Conservation (phyloP, 2,329 filamentous ascomycete species). For the Huntiella abstrusa region DNA sequence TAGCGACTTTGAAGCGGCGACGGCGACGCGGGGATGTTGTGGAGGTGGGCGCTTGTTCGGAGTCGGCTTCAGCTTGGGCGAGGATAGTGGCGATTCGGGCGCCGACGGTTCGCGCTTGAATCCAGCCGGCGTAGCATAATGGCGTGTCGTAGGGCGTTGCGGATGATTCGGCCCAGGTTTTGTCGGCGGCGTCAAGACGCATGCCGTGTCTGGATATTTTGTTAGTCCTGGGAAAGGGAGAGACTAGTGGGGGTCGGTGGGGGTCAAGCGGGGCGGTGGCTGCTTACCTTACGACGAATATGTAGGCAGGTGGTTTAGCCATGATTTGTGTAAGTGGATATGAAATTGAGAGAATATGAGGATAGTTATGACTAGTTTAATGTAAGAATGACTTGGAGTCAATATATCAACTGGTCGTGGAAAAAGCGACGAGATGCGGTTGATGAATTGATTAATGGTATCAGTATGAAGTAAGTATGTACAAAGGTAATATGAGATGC, state of each 20-base stretch:
- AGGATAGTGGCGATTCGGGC: slow-evolving; percentile 62
- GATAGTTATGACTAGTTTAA: too few relatives aligned
- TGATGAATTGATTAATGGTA: too few relatives aligned
- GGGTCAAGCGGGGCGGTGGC: neutral
- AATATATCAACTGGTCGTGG: neutral
- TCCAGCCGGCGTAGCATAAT: slow-evolving; percentile 85
- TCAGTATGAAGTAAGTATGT: too few relatives aligned
- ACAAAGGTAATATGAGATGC: too few relatives aligned
- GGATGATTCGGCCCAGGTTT: slow-evolving; percentile 83
- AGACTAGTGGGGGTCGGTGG: neutral
- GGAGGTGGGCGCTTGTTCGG: slow-evolving; percentile 15
- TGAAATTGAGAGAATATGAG: slow-evolving; percentile 15
- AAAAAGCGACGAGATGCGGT: neutral
- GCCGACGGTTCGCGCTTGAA: slow-evolving; percentile 66
- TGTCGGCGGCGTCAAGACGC: slow-evolving; percentile 83
- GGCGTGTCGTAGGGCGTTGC: slow-evolving; percentile 91
- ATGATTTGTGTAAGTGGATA: slow-evolving; percentile 22
- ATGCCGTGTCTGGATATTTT: slow-evolving; percentile 55
- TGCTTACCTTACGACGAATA: slow-evolving; percentile 26
- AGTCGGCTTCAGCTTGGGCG: slow-evolving; percentile 30
- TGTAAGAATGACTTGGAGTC: slow-evolving; percentile 12
- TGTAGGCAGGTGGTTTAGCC: slow-evolving; percentile 24
- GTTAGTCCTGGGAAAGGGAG: neutral
- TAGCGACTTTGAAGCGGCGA: slow-evolving; percentile 55
- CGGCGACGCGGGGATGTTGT: slow-evolving; percentile 17